Evolutionary conservation across 2,329 filamentous ascomycete species (phyloP).

Genomic region (Aspergillus quadricinctus): DNA sequence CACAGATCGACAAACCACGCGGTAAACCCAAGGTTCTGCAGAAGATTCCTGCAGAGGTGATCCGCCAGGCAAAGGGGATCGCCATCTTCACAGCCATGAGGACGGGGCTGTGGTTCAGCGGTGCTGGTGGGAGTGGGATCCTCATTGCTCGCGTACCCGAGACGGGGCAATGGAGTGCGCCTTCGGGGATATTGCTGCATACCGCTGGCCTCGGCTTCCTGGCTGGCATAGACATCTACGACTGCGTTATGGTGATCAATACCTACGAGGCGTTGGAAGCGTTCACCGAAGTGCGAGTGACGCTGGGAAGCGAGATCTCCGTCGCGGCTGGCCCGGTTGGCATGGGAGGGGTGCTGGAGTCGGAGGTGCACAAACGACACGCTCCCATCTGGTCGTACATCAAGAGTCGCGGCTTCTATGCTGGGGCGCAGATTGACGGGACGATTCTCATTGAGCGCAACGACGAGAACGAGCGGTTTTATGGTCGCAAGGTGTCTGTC

Average conservation of each 20-base stretch:
- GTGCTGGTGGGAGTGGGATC: slow-evolving; percentile 85
- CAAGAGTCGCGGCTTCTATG: slow-evolving; percentile 83
- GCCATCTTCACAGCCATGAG: slow-evolving; percentile 95
- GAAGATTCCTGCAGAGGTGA: slow-evolving; percentile 79
- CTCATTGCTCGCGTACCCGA: slow-evolving; percentile 72
- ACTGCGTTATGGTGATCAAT: slow-evolving; percentile 92
- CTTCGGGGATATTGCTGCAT: slow-evolving; percentile 83
- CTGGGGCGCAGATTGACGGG: slow-evolving; percentile 78
- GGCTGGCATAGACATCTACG: slow-evolving; percentile 87
- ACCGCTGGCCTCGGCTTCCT: slow-evolving; percentile 83
- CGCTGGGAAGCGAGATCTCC: slow-evolving; percentile 73
- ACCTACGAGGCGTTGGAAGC: slow-evolving; percentile 75
- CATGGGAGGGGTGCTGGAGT: slow-evolving; percentile 67
- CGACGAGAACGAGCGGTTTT: slow-evolving; percentile 82
- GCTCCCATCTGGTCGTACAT: slow-evolving; percentile 77
- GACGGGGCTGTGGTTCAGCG: slow-evolving; percentile 83
- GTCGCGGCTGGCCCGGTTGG: slow-evolving; percentile 72
- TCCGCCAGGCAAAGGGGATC: slow-evolving; percentile 81
- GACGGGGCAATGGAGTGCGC: slow-evolving; percentile 84
- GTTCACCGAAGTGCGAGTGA: slow-evolving; percentile 73
- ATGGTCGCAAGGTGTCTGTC: slow-evolving; percentile 57
- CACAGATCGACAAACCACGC: slow-evolving; percentile 47
- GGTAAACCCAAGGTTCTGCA: slow-evolving; percentile 63
- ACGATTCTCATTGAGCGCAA: slow-evolving; percentile 78
- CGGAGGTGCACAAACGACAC: slow-evolving; percentile 61